Percentiles rank a stretch among this genome's conserved stretches.
Conservation (phyloP, 495 filamentous ascomycete genomes). For the Podospora didyma region DNA sequence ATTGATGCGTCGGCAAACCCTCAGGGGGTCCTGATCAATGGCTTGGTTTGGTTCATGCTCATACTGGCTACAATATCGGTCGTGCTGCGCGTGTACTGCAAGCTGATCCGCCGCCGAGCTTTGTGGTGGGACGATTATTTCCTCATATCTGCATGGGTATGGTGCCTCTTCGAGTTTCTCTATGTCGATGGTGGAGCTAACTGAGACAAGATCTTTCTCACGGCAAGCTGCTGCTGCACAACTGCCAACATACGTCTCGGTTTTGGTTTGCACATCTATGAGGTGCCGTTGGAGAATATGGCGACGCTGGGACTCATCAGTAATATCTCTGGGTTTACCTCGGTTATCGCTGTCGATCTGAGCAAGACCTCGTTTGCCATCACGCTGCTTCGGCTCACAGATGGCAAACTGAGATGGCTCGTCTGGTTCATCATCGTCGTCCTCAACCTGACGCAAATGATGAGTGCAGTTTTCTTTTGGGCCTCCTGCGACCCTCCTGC, state of each 20-base stretch:
- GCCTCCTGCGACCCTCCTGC: constrained; percentile 33
- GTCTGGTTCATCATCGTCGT: constrained; percentile 28
- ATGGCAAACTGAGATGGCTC: constrained; percentile 18
- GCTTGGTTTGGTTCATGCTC: not conserved
- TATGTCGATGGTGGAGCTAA: not conserved
- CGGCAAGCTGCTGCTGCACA: constrained; percentile 4
- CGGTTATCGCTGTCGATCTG: constrained; percentile 19
- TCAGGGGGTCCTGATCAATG: not conserved
- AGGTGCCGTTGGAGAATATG: constrained; percentile 15
- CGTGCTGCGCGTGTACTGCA: not conserved
- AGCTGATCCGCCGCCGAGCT: not conserved
- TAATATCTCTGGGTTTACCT: constrained; percentile 16
- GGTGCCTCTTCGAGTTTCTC: not conserved
- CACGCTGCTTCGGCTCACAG: constrained; percentile 24
- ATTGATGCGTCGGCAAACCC: not conserved
- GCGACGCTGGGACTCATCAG: constrained; percentile 10
- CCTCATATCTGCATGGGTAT: not conserved
- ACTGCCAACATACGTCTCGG: constrained; percentile 12
- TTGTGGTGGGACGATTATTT: constrained; percentile 6
- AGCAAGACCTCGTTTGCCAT: constrained; percentile 36
- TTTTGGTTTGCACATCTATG: constrained; percentile 9
- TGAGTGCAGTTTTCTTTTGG: constrained; percentile 39
- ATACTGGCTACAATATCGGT: not conserved
- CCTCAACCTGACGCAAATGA: constrained; percentile 33
- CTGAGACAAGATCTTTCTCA: constrained; percentile 11